These are phyloP conservation scores for Furcasterigmium furcatum DNA, from an alignment of 2,329 filamentous ascomycete genomes.

Conservation along the genomic window DNA sequence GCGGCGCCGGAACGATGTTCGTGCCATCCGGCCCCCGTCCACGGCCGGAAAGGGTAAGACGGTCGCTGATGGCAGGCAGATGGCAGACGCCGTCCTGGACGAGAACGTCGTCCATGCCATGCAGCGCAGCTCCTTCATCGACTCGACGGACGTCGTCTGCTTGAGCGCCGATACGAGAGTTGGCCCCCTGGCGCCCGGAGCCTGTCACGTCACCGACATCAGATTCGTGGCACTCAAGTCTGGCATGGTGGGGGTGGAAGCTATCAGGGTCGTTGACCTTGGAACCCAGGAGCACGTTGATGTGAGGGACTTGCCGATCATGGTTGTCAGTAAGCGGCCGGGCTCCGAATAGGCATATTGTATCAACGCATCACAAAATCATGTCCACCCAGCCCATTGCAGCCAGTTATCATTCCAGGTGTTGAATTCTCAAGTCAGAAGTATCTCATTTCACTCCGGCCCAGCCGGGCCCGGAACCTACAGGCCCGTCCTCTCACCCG, in stretches of 20 bases:
- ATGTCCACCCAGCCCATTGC: too few species aligned
- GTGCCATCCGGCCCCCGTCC: constrained; percentile 50
- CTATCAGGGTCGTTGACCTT: constrained; percentile 70
- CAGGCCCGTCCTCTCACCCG: too few species aligned
- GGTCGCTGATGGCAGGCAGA: constrained; percentile 21
- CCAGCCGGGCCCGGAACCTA: too few species aligned
- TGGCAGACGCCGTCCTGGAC: constrained; percentile 67
- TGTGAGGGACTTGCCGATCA: constrained; percentile 69
- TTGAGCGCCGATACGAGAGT: constrained; percentile 72
- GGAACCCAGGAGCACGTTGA: constrained; percentile 74
- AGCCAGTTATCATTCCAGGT: too few species aligned
- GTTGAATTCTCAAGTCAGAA: too few species aligned
- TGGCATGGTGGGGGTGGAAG: constrained; percentile 69
- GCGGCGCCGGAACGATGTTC: constrained; percentile 55
- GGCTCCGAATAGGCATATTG: background rate
- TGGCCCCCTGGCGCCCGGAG: constrained; percentile 67
- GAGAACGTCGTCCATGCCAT: constrained; percentile 69
- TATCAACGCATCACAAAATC: too few species aligned
- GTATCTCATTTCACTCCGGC: too few species aligned
- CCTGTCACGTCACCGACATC: constrained; percentile 71
- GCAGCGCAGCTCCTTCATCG: constrained; percentile 62
- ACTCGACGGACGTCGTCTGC: constrained; percentile 67
- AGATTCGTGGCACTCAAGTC: constrained; percentile 66
- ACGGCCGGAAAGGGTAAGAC: constrained; percentile 34
- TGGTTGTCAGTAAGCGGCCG: constrained; percentile 43